Evolutionary conservation across 148 eudicot species (phyloP), one percentile per base, ranked within the genome.

Genomic region (Suaeda aralocaspica): DNA sequence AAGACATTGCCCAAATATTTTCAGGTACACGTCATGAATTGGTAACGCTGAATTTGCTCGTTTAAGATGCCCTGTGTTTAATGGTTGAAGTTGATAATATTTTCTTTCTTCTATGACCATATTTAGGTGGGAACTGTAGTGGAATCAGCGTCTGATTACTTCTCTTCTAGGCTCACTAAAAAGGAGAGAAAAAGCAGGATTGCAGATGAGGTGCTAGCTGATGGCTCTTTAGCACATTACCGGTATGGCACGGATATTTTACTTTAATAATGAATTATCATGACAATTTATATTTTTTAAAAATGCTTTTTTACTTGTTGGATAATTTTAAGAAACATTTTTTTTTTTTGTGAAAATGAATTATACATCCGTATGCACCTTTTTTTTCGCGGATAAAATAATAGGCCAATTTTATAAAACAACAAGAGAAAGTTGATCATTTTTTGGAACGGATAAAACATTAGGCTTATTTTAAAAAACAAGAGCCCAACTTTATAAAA

Each of bases 171-270:
- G 81, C 92, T 93, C 61, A 88, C 89, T 34, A 93, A 87, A 71
- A 90, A 81, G 81, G 97, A 91, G 80, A 88, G 96, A 75, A 92
- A 92, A 73, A 62, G 82, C 48, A 81, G 86, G 63, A 80, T 92
- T 87, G 89, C 95, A 65, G 96, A 90, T 62, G 98, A 93, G 80
- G 72, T 93, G 71, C 91, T 90, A 36, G 68, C 84, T 76, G 95
- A 93, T 79, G 24, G 69, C 22, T 52, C 83, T 45, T 82, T 93
- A 45, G 51, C 66, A 14, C 44, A 68, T 10, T 93, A 88, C 87
- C 83, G 97, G 97, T 88, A 68, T 72, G 68, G 59, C 14, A 61
- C 25, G 0, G 36, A 39, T 18, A 56, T 56, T 61, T 41, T 46
- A 15, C 56, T 36, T 26, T 10, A n/a, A 9, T 36, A 36, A 36